Base-by-base conservation (phyloP, 176 grass and related monocot genomes). In the Juncus effusus region DNA sequence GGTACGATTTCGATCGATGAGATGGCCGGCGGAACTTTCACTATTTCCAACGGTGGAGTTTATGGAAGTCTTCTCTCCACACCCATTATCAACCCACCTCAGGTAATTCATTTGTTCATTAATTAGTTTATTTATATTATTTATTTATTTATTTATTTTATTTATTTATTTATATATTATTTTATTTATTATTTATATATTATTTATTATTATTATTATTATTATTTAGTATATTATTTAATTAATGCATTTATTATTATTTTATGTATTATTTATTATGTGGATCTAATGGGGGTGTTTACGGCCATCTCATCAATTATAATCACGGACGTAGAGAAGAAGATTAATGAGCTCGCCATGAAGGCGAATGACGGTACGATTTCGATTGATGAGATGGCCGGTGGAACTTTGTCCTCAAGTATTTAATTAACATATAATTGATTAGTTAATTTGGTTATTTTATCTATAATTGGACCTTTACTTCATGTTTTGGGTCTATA, bases 331-430 rank as follows among this genome's bases (percentile, higher is more conserved):
- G 83, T 89, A 40, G 90, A 95, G 79, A 89, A 95, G 79, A 77
- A 74, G 60, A 78, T 95, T 70, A 95, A 89, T 57, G 73, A 36
- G 35, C 90, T 95, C 41, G 90, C 90, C 10, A 89, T 85, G 69
- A 95, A 95, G 65, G 90, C 90, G 11, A 95, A 36, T 80, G 79
- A 83, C 8, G 90, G 85, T 16, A 86, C 85, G 6, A 78, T 95
- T 13, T 95, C 90, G 60, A 95, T 95, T 63, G 90, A 95, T 39
- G 90, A 95, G 64, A 95, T 89, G 90, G 90, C 90, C 10, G 90
- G 85, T 56, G 90, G 90, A 61, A 86, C 90, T 40, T 95, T 95
- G 85, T 28, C 90, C 90, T 10, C 90, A 95, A 64, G 90, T 95
- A 56, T 69, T n/a, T 13, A 6, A 11, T 60, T 47, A 47, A 47